Percentiles rank a stretch among this genome's conserved stretches.
Evolutionary conservation across 768 basidiomycete genomes (phyloP).

Genomic region (Psilocybe cyanescens): DNA sequence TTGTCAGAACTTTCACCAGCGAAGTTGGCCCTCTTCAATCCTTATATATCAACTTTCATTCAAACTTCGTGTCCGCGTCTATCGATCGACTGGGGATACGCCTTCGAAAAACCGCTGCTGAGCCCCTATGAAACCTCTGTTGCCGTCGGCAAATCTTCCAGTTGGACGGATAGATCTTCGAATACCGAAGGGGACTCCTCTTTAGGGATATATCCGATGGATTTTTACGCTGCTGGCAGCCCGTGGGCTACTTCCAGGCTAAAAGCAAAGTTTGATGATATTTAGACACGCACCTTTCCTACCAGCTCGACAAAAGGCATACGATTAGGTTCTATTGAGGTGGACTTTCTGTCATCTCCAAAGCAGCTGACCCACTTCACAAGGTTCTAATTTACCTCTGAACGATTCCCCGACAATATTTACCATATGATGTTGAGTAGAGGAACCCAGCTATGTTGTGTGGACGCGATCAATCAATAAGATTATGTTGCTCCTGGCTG

Average conservation of each 20-base stretch:
- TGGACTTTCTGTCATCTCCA: too few relatives aligned
- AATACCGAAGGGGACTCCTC: conserved; percentile 22
- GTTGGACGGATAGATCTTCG: conserved; percentile 60
- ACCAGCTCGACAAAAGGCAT: too few relatives aligned
- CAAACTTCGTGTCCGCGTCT: conserved; percentile 97
- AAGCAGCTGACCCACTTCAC: too few relatives aligned
- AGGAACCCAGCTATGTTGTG: too few relatives aligned
- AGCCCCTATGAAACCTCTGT: conserved; percentile 95
- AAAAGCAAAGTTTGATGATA: conserved; percentile 47
- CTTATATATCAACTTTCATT: conserved; percentile 86
- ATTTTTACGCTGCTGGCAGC: conserved; percentile 87
- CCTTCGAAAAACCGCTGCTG: conserved; percentile 85
- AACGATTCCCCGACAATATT: too few relatives aligned
- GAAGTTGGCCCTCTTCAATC: conserved; percentile 83
- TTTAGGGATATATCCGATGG: conserved; percentile 85
- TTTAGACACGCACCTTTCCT: too few relatives aligned
- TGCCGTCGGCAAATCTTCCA: conserved; percentile 67
- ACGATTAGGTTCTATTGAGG: background rate
- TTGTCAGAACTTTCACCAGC: conserved; percentile 97
- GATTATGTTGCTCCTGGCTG: too few relatives aligned
- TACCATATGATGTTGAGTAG: too few relatives aligned
- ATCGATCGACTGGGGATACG: conserved; percentile 99
- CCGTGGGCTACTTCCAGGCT: conserved; percentile 74
- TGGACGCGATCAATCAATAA: too few relatives aligned
- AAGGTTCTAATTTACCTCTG: too few relatives aligned